Base-by-base conservation (phyloP, 2,329 filamentous ascomycete species). In the Mollisia scopiformis region DNA sequence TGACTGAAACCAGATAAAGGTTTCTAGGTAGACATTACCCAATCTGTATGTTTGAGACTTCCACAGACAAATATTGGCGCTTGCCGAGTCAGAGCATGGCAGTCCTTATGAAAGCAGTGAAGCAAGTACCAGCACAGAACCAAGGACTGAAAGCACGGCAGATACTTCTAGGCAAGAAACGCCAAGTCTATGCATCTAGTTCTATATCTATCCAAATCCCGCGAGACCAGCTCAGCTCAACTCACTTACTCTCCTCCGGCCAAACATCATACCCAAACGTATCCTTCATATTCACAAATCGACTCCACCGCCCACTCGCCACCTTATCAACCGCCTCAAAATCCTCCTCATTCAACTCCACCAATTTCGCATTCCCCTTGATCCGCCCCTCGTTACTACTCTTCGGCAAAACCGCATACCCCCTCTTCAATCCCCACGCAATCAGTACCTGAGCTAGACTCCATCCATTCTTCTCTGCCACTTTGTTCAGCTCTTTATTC, bases 201-300 rank as follows among this genome's bases (percentile, higher is more conserved):
- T n/a, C n/a, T 23, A 43, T 19, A n/a, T 43, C n/a, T 21, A 43
- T 28, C 39, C 10, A 23, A 49, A 49, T 14, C 16, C 21, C 57
- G 30, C n/a, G 37, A 39, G 43, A 47, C 49, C 49, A 51, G n/a
- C 49, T 51, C 49, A 33, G 33, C 49, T 51, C 33, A 13, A 14
- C 7, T 13, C 11, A 10, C 1, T 16, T 51, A 19, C 16, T 28
- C 78, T 88, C 85, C 70, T 87, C 83, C 0, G 86, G 81, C 86
- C 86, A 88, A 53, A 91, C 83, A 68, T 92, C 81, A 73, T 89
- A 90, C 6, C 89, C 89, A 74, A 92, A 92, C 1, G 87, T 90
- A 66, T 91, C 88, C 81, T 90, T 92, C 89, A 92, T 92, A 78
- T 92, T 91, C 61, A 92, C 89, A 71, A 92, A 92, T 37, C 89